Base-by-base conservation (phyloP, 2,329 filamentous ascomycete species). In the Colletotrichum incanum region DNA sequence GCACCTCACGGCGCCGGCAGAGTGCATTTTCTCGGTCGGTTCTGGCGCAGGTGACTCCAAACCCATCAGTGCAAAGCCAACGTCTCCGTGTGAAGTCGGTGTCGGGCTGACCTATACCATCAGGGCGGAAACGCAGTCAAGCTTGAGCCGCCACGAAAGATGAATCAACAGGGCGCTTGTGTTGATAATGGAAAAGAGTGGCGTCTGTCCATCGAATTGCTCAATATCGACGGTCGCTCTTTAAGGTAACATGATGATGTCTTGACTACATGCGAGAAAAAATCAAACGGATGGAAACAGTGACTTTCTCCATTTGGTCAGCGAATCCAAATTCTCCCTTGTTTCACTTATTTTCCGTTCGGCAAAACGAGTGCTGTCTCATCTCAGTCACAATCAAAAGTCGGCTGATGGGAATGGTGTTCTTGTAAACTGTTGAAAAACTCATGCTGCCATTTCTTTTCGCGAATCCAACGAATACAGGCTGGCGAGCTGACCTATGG, bases 391-490 rank as follows among this genome's bases (percentile, higher is more conserved):
- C 34, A 39, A 26, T 56, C 20, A 39, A 12, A 26, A 28, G 8
- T 37, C 45, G 3, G n/a, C 31, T 50, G 31, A 5, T 50, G 8
- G 60, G 18, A 6, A 60, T 16, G 56, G 37, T 31, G 18, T 31
- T 26, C 34, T 28, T 43, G 31, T 52, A 43, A 47, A 47, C 26
- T 68, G 28, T 59, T 43, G 49, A 62, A 41, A 50, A 58, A 50
- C 52, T 50, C 50, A 18, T 68, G 43, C 67, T 66, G 54, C 64
- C 64, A 67, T 56, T 69, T 50, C 60, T 72, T 52, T 55, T 34
- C 39, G 31, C 65, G 41, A 69, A 59, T 43, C 66, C 50, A 56
- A 59, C 61, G 37, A 55, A 52, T 64, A 52, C 34, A 64, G 66
- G 49, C 23, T 49, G 58, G 41, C 52, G 49, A 49, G 59, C 60